Evolutionary conservation across 495 filamentous ascomycete genomes (phyloP).

Genomic region (Tuber indicum): DNA sequence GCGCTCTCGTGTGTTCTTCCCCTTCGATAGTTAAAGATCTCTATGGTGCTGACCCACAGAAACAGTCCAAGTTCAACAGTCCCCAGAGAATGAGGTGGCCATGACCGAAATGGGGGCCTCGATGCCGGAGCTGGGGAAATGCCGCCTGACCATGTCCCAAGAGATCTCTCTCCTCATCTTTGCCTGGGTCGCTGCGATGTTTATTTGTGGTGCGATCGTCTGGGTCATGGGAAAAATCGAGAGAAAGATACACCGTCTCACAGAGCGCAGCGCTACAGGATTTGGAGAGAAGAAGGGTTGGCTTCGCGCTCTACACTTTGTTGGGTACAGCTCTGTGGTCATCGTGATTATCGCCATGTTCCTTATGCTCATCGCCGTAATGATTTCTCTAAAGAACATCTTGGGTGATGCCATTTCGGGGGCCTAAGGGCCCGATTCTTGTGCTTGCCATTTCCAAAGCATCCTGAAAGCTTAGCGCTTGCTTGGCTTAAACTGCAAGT

Average conservation of each 20-base stretch:
- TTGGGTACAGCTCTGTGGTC: not conserved
- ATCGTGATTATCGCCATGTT: too few species aligned
- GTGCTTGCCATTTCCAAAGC: too few species aligned
- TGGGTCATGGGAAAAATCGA: not conserved
- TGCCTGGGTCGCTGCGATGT: not conserved
- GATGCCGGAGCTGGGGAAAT: not conserved
- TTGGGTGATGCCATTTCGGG: too few species aligned
- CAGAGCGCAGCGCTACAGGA: not conserved
- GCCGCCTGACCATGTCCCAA: not conserved
- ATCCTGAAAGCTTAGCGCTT: too few species aligned
- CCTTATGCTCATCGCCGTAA: too few species aligned
- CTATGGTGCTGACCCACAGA: not conserved
- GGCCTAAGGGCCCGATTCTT: too few species aligned
- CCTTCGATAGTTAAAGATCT: not conserved
- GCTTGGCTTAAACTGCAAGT: too few species aligned
- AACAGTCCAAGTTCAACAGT: not conserved
- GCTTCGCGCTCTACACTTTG: not conserved
- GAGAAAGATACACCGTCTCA: not conserved
- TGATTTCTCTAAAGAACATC: too few species aligned
- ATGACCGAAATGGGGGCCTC: not conserved
- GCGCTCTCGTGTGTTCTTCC: not conserved
- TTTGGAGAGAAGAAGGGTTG: not conserved
- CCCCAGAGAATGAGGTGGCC: accelerated
- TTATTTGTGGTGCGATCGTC: not conserved
- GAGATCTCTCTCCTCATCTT: not conserved